A percentile compares a stretch with the other conserved stretches of the same genome.
These are phyloP conservation scores for Taphrina wiesneri DNA, from an alignment of 1,139 yeast genomes.

Conservation along the genomic window DNA sequence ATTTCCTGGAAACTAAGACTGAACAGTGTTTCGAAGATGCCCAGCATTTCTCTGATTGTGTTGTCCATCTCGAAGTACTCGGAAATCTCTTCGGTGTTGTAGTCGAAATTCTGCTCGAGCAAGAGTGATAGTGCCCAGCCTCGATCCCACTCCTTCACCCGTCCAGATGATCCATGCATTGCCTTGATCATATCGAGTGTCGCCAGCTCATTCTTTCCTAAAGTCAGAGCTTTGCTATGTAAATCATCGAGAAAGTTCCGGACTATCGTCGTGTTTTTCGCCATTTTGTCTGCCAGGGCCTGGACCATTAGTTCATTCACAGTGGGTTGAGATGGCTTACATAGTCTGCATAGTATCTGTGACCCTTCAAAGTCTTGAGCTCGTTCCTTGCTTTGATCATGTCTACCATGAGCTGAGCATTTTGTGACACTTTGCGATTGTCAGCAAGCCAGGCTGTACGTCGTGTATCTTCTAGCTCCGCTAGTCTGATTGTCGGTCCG, in stretches of 20 bases:
- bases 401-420: conserved; percentile 60
- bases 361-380: conserved; percentile 65
- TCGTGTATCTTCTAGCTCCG: conserved; percentile 64
- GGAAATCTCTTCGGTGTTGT: conserved; percentile 68
- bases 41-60: conserved; percentile 67
- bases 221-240: conserved; percentile 57
- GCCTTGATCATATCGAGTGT: conserved; percentile 57
- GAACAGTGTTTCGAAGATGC: conserved; percentile 67
- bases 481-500: conserved; percentile 72
- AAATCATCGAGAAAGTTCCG: conserved; percentile 63
- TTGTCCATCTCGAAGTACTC: conserved; percentile 76
- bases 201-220: conserved; percentile 59
- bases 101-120: conserved; percentile 66
- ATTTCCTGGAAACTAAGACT: conserved; percentile 64
- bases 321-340: neutral
- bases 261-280: conserved; percentile 64
- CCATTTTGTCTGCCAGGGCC: conserved; percentile 75
- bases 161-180: conserved; percentile 50
- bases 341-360: conserved; percentile 65
- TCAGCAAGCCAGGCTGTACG: conserved; percentile 64
- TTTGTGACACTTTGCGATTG: conserved; percentile 62
- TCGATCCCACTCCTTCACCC: conserved; percentile 72
- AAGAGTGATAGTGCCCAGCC: conserved; percentile 64
- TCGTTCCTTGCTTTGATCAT: conserved; percentile 63
- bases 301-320: neutral